Evolutionary conservation across 192 early-diverging fungal species (phyloP).

Genomic region (Backusella morwellensis): DNA sequence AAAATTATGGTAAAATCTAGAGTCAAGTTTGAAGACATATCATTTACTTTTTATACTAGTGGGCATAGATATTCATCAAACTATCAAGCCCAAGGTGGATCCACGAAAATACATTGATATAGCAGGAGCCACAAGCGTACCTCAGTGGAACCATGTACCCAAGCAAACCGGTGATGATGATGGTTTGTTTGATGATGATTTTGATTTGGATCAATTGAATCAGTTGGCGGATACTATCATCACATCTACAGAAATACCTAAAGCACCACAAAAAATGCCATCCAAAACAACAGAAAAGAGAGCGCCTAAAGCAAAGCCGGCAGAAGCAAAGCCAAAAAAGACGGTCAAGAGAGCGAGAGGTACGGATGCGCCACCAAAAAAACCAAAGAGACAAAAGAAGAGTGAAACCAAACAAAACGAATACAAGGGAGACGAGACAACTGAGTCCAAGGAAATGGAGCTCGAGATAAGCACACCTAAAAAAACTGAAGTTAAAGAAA

Average conservation of each 20-base stretch:
- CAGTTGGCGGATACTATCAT: background rate
- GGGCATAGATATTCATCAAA: constrained; percentile 22
- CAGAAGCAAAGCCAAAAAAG: background rate
- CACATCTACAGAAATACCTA: background rate
- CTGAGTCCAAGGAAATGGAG: too few species aligned
- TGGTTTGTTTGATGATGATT: background rate
- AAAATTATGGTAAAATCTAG: constrained; percentile 25
- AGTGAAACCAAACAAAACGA: background rate
- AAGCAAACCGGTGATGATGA: background rate
- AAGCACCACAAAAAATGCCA: background rate
- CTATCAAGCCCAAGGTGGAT: constrained; percentile 8
- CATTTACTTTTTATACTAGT: constrained; percentile 18
- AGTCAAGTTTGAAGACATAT: background rate
- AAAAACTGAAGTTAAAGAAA: too few species aligned
- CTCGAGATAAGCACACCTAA: background rate
- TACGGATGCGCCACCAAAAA: background rate
- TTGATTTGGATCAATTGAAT: background rate
- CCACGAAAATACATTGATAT: constrained; percentile 15
- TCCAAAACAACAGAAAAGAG: background rate
- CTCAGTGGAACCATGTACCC: background rate
- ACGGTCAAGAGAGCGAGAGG: background rate
- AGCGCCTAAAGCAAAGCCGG: background rate
- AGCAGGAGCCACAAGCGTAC: background rate
- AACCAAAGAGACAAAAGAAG: background rate
- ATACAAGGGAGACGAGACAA: background rate